Base-by-base conservation (phyloP, 176 grass and related monocot species). In the Raddia guianensis region DNA sequence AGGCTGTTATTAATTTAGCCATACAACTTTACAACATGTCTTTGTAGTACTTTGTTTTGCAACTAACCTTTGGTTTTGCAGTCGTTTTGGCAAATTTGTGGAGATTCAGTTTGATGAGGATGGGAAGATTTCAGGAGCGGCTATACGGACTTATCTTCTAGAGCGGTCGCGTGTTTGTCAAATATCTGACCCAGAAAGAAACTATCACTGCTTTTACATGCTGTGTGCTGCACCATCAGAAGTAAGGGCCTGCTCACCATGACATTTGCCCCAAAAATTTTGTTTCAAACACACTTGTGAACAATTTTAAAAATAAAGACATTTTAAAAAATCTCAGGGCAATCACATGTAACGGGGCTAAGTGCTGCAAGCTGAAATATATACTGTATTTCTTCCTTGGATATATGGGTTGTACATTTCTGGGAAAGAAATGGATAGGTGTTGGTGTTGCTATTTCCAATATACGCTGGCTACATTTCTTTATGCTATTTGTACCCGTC, bases 201-300 rank as follows among this genome's bases (percentile, higher is more conserved):
- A 97, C 62, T 97, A 97, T 72, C 93, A 97, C 47, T 97, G 93
- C 73, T 97, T 97, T 86, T 97, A 97, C 88, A 97, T 97, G 93
- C 68, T 97, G 48, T 97, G 93, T 76, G 86, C 88, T 79, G 80
- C 88, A 67, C 88, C 90, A 15, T 45, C 73, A 60, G 88, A 88
- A 79, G 93, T 97, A 97, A 76, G 73, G 64, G 9, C 55, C 20
- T 81, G 3, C 52, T 81, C 37, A 47, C 18, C 57, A 18, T 49
- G 45, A 32, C 62, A 59, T 84, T 82, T 74, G 43, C 37, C 77
- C 9, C 55, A 19, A 84, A 73, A 76, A 72, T 76, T 55, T 70
- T 69, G 2, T 72, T 64, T 35, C 57, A 68, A 61, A 44, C 10
- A 0, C 72, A 68, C n/a, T 86, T 83, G 35, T 6, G 3, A 72